Evolutionary conservation across 495 filamentous ascomycete species (phyloP).

Genomic region (Talaromyces adpressus): DNA sequence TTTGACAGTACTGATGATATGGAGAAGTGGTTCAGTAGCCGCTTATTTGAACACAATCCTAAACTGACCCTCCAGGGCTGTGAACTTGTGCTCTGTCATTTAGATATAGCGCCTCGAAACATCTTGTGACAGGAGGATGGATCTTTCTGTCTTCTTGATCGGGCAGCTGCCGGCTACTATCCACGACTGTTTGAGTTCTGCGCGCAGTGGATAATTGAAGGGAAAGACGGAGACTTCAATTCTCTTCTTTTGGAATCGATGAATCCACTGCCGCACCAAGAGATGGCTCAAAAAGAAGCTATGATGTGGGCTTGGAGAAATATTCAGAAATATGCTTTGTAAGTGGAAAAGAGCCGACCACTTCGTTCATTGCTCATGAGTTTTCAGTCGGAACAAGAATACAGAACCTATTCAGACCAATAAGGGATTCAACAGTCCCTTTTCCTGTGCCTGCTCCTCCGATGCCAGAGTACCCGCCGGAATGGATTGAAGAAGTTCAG

Average conservation of each 20-base stretch:
- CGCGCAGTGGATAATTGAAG: slow-evolving; percentile 16
- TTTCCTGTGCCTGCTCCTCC: neutral
- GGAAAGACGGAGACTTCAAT: slow-evolving; percentile 18
- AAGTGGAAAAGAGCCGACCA: slow-evolving; percentile 2
- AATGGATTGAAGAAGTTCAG: neutral
- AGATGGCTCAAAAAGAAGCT: slow-evolving; percentile 13
- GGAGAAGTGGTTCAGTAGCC: slow-evolving; percentile 20
- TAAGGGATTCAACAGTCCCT: neutral
- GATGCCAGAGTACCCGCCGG: neutral
- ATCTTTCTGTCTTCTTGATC: slow-evolving; percentile 18
- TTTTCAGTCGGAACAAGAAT: neutral
- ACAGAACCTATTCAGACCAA: neutral
- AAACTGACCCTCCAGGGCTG: slow-evolving; percentile 11
- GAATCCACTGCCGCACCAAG: slow-evolving; percentile 12
- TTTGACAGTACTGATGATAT: slow-evolving; percentile 16
- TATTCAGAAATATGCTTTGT: slow-evolving; percentile 18
- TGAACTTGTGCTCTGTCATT: too few relatives aligned
- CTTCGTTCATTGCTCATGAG: too few relatives aligned
- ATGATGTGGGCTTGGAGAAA: slow-evolving; percentile 14
- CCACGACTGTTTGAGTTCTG: slow-evolving; percentile 21
- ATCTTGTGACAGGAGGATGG: slow-evolving; percentile 20
- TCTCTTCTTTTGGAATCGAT: slow-evolving; percentile 10
- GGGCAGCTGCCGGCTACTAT: slow-evolving; percentile 22
- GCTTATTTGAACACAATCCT: slow-evolving; percentile 13
- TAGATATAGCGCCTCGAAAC: slow-evolving; percentile 8